phyloP scores from a whole-genome alignment of 2,329 filamentous ascomycete genomes.

The Apiospora malaysiana region DNA sequence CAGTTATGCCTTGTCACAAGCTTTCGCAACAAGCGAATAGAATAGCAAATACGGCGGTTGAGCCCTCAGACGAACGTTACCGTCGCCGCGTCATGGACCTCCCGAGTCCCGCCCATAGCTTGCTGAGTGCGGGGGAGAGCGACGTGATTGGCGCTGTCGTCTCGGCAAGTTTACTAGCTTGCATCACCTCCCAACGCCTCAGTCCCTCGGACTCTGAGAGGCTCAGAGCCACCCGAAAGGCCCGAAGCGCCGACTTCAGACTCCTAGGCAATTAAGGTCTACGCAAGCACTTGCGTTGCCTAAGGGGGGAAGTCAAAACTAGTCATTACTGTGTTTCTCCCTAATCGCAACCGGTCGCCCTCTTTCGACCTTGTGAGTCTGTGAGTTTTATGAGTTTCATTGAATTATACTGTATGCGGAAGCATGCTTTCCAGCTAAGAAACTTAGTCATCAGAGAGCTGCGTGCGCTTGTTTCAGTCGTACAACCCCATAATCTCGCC shows the following conservation, averaged over 20 bases:
- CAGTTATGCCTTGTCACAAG: background rate
- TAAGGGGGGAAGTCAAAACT: background rate
- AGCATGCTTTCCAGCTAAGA: background rate
- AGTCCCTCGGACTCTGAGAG: background rate
- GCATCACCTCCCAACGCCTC: background rate
- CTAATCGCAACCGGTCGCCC: background rate
- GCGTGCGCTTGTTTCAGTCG: conserved; percentile 27
- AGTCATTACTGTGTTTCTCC: background rate
- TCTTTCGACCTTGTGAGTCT: background rate
- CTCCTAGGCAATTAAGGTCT: background rate
- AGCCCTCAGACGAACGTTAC: conserved; percentile 15
- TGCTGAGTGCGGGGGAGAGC: conserved; percentile 4
- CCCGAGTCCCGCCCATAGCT: background rate
- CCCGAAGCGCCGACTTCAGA: background rate
- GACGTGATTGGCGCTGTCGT: conserved; percentile 6
- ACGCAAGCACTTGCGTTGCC: conserved; percentile 17
- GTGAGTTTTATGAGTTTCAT: background rate
- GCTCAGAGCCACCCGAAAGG: background rate
- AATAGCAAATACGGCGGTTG: background rate
- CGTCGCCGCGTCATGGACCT: conserved; percentile 17
- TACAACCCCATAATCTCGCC: conserved; percentile 56
- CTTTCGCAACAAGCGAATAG: conserved; percentile 5
- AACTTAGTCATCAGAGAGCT: background rate
- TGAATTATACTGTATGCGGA: background rate
- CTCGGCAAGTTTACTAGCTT: conserved; percentile 10